Base-by-base conservation (phyloP, 2,329 filamentous ascomycete genomes). In the Paracoccidioides lutzii region DNA sequence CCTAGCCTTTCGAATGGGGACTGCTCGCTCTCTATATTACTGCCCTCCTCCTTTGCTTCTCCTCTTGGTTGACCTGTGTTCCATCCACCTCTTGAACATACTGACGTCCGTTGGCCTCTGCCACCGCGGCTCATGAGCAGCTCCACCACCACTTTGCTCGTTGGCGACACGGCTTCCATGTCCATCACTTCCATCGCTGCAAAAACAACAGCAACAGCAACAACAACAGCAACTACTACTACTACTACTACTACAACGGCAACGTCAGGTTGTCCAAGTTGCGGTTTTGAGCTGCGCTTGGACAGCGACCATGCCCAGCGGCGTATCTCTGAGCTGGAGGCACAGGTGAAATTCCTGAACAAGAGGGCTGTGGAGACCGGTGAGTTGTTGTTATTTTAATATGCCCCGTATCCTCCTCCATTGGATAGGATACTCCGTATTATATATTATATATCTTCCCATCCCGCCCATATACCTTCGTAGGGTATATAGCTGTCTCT, bases 361-460 rank as follows among this genome's bases (percentile, higher is more conserved):
- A 70, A 75, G 53, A 79, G 78, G 65, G 76, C 77, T 12, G 73
- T 74, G 3, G 69, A 75, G 56, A 76, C 78, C 61, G 78, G 79
- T 81, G 73, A 58, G 75, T 56, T 5, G 3, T 15, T 6, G 6
- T 37, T 37, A 6, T 32, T 32, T 33, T 12, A 1, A 10, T 6
- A 30, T 46, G 30, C 22, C 3, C 32, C 15, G 14, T 14, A 6
- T 32, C 10, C 14, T 45, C 32, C 4, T 42, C 3, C 9, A 42
- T n/a, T 1, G 4, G 6, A 42, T 42, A n/a, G 5, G 40, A 14
- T 32, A 32, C 44, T 46, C 9, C 22, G 32, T 32, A 32, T 14
- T 22, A 43, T 43, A 43, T 10, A 37, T 37, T 37, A 37, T 37
- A 10, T 37, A 10, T 37, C 6, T 37, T 37, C 10, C 35, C 6